Conservation (phyloP, 352 stramenopile genomes). For the Globisporangium cystogenes region DNA sequence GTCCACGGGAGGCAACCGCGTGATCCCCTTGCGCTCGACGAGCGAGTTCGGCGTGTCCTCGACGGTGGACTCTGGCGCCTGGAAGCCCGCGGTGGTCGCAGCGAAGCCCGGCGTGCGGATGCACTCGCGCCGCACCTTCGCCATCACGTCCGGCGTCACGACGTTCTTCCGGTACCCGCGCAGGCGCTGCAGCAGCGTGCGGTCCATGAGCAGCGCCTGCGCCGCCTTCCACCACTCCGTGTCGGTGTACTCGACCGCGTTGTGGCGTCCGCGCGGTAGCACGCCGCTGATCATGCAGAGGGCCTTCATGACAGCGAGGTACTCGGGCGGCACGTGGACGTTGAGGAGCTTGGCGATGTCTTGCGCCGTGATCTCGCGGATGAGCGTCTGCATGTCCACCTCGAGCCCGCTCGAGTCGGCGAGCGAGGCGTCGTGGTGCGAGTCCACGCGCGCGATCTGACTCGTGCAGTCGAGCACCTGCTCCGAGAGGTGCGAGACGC, state of each 20-base stretch:
- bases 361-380: conserved; percentile 64
- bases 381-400: conserved; percentile 48
- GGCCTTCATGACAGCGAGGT: conserved; percentile 64
- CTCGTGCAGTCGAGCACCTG: conserved; percentile 50
- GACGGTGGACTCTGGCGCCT: background rate
- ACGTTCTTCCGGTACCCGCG: conserved; percentile 42
- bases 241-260: conserved; percentile 64
- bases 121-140: conserved; percentile 73
- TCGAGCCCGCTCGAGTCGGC: conserved; percentile 53
- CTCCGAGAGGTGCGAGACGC: conserved; percentile 32
- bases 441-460: conserved; percentile 46
- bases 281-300: conserved; percentile 67
- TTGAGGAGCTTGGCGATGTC: conserved; percentile 70
- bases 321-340: conserved; percentile 37
- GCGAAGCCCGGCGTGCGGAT: conserved; percentile 41
- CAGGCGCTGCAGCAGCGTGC: conserved; percentile 51
- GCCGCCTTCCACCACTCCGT: conserved; percentile 78
- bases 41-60: conserved; percentile 6
- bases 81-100: conserved; percentile 22
- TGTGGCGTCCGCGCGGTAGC: conserved; percentile 39
- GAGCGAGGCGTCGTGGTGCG: conserved; percentile 36
- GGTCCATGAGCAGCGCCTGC: conserved; percentile 78
- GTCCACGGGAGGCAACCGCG: conserved; percentile 26
- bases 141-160: conserved; percentile 61
- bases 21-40: conserved; percentile 7